These are phyloP conservation scores for Dactylella cylindrospora DNA, from an alignment of 2,329 filamentous ascomycete species.

Conservation along the genomic window DNA sequence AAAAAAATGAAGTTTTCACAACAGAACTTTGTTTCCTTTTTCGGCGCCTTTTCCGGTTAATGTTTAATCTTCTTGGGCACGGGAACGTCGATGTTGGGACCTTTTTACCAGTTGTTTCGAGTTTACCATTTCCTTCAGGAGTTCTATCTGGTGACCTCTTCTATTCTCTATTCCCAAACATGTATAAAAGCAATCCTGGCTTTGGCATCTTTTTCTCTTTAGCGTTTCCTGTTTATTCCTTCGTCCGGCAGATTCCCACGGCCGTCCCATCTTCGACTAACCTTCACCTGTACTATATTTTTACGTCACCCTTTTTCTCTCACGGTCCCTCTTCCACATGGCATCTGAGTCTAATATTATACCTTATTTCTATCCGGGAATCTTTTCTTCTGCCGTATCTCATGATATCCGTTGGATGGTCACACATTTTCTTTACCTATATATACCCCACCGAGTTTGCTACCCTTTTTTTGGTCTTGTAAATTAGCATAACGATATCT, in stretches of 20 bases:
- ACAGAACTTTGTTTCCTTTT: constrained; percentile 3
- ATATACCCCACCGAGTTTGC: constrained; percentile 7
- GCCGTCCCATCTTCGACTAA: constrained; percentile 1
- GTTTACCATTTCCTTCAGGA: constrained; percentile 20
- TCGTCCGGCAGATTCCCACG: no score
- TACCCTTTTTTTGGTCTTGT: constrained; percentile 9
- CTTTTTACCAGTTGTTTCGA: constrained; percentile 11
- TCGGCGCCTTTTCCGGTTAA: constrained; percentile 21
- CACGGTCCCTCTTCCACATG: no score
- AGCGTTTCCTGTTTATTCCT: no score
- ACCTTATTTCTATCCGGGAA: constrained; percentile 4
- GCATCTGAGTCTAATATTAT: no score
- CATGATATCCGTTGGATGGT: no score
- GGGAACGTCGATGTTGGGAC: constrained; percentile 19
- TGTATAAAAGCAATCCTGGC: no score
- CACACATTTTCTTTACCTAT: constrained; percentile 3
- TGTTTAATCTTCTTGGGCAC: background rate
- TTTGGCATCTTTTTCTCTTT: no score
- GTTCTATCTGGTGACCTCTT: constrained; percentile 32
- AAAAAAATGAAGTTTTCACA: constrained; percentile 39
- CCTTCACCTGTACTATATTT: constrained; percentile 35
- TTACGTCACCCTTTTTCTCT: no score
- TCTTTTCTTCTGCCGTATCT: no score
- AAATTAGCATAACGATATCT: constrained; percentile 14
- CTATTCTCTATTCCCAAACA: constrained; percentile 11